Base-by-base conservation (phyloP, 2,329 filamentous ascomycete species). In the Trichophyton simii region DNA sequence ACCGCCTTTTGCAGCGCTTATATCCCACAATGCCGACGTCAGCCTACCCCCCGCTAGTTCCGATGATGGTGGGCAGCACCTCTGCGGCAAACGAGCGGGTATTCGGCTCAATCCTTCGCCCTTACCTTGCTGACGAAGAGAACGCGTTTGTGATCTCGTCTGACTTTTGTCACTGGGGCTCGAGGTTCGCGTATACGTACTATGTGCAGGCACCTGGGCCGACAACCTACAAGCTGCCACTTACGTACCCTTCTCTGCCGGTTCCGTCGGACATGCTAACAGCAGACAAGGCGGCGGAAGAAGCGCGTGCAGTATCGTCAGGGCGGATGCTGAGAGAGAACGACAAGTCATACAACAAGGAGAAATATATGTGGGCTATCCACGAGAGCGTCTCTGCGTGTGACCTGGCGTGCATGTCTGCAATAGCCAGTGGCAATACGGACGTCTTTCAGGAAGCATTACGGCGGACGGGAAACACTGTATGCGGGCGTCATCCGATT, bases 161-260 rank as follows among this genome's bases (percentile, higher is more conserved):
- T 0, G 94, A 99, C 72, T 99, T 99, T 72, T 96, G 92, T 66
- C 94, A 99, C 74, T 99, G 94, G 94, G 94, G 94, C 9, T 68
- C 79, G 0, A 82, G 89, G 57, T 99, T 96, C 73, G 78, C 82
- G 61, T 99, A 97, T 73, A 89, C 85, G 31, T 87, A 87, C 63
- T 96, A 96, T 72, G 81, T 82, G 63, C 63, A 81, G 64, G 61
- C 79, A 66, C 69, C 78, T 25, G 68, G 65, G 9, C 34, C 9
- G 11, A 72, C 74, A 13, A 70, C 68, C 0, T 73, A 72, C 3
- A 63, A 57, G 11, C 68, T 76, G 18, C 74, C 74, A 13, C 62
- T 66, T 73, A 36, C 52, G 52, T 55, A 55, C 34, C 52, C 52
- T 11, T 36, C 31, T n/a, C 69, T 77, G n/a, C 68, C 79, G 59